phyloP scores from a whole-genome alignment of 352 stramenopile species.

The Phytophthora sansomeana region DNA sequence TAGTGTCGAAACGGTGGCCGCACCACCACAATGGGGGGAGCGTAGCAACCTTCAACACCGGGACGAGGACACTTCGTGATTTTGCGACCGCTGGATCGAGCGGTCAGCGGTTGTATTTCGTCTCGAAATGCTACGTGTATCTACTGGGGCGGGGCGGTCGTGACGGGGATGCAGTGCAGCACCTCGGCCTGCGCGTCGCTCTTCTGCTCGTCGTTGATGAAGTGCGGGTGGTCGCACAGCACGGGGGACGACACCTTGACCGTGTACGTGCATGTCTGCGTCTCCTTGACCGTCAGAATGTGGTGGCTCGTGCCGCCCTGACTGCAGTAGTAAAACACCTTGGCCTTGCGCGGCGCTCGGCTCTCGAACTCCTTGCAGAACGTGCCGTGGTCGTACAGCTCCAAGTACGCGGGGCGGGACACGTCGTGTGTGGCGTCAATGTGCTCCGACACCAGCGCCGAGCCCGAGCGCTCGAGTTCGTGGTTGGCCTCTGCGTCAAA shows the following conservation, averaged over 20 bases:
- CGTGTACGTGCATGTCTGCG: slow-evolving; percentile 84
- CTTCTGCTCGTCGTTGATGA: slow-evolving; percentile 74
- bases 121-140: neutral
- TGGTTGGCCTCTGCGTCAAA: slow-evolving; percentile 63
- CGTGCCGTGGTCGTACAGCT: slow-evolving; percentile 75
- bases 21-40: slow-evolving; percentile 7
- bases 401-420: slow-evolving; percentile 67
- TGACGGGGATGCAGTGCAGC: slow-evolving; percentile 74
- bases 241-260: slow-evolving; percentile 81
- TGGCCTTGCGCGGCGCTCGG: slow-evolving; percentile 61
- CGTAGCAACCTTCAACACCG: slow-evolving; percentile 23
- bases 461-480: slow-evolving; percentile 51
- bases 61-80: slow-evolving; percentile 7
- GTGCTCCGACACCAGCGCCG: slow-evolving; percentile 70
- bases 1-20: too few relatives aligned
- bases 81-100: slow-evolving; percentile 12
- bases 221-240: slow-evolving; percentile 85
- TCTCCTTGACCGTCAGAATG: slow-evolving; percentile 83
- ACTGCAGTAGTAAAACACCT: slow-evolving; percentile 82
- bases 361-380: slow-evolving; percentile 80
- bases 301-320: slow-evolving; percentile 70
- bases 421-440: slow-evolving; percentile 85
- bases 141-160: neutral
- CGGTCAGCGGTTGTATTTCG: neutral
- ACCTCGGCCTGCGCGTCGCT: slow-evolving; percentile 60